Conservation (phyloP, 176 grass and related monocot species). For the Juncus effusus region DNA sequence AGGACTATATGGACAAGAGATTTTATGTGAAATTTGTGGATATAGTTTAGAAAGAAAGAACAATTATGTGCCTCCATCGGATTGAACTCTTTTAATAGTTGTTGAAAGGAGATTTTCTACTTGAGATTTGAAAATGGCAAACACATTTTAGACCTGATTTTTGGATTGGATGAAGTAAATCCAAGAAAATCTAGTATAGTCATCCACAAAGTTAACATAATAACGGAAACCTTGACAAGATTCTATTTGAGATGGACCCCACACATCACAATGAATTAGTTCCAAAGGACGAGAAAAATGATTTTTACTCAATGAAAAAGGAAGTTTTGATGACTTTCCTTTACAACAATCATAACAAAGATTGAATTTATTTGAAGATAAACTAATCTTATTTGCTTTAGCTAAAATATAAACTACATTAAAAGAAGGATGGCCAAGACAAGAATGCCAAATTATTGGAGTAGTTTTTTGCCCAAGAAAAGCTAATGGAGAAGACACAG, state of each 20-base stretch:
- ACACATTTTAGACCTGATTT: background rate
- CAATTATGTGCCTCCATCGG: background rate
- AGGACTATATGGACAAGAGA: background rate
- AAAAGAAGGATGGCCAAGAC: background rate
- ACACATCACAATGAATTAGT: background rate
- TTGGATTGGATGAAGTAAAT: background rate
- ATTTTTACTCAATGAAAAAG: background rate
- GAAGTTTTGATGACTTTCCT: background rate
- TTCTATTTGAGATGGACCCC: background rate
- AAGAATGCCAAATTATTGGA: no score
- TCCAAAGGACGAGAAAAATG: no score
- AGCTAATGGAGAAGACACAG: background rate
- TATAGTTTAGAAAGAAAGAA: background rate
- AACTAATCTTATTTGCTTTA: background rate
- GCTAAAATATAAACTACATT: background rate
- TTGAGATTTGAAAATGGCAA: background rate
- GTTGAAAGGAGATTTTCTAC: background rate
- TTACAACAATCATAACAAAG: background rate
- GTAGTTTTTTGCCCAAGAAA: constrained; percentile 1
- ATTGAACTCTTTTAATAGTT: background rate
- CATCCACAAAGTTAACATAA: constrained; percentile 17
- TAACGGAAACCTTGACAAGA: background rate
- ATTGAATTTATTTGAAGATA: background rate
- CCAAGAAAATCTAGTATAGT: background rate
- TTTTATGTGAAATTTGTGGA: background rate